Evolutionary conservation across 2,329 filamentous ascomycete genomes (phyloP), one percentile per base, ranked within the genome.

Genomic region (Anthostomella pinea): DNA sequence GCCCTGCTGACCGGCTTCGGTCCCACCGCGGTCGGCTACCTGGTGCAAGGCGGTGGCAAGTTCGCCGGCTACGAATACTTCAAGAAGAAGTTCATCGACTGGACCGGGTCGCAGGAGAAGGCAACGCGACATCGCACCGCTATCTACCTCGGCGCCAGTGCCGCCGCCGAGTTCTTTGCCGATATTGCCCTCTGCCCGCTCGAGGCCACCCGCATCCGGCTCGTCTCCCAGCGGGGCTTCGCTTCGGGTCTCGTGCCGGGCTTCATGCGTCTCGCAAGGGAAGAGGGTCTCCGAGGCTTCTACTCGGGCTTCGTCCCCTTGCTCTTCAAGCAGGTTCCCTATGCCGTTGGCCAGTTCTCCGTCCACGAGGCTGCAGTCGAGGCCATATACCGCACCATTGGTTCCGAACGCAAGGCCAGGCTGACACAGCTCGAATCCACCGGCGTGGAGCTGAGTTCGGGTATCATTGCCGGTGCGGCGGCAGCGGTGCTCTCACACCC

Each of bases 41-140:
- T 93, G 68, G 81, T 93, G 40, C 87, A 94, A 69, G 87, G 87
- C 60, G 87, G 87, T 53, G 84, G 85, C 75, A 94, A 94, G 72
- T 94, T 94, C 67, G 85, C 86, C 57, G 87, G 87, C 57, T 94
- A 94, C 69, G 87, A 94, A 69, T 87, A 88, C 75, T 94, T 94
- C 83, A 94, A 94, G 78, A 85, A 91, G 70, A 79, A 85, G 65
- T 83, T 78, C 63, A 89, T 94, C 66, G 77, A 83, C 64, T 54
- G 78, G 40, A 68, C 85, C 43, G 87, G 70, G 28, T 70, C 69
- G 0, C 66, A 66, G 20, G 68, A 71, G 18, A 59, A 54, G 40
- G 70, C 72, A 24, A 65, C 67, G 14, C 45, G 56, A 9, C 56
- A 60, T 42, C 68, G 72, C 46, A 76, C 70, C 3, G 67, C 68